phyloP scores from a whole-genome alignment of 306 rosid species.

The Dryas octopetala region DNA sequence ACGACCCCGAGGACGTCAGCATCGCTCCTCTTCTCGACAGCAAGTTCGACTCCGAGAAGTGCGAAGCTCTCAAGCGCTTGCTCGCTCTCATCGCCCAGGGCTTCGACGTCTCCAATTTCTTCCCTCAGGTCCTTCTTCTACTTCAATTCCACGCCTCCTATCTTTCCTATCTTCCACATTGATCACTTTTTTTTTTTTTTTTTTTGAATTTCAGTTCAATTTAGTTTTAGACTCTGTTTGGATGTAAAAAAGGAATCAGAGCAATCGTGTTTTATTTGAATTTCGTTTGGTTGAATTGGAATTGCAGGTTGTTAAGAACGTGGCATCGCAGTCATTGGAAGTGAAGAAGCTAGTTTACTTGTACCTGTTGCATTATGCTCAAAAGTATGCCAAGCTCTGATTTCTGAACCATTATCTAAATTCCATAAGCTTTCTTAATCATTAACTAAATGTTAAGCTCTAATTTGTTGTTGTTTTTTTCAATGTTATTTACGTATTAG shows the following conservation, averaged over 20 bases:
- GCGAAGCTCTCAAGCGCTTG: conserved; percentile 93
- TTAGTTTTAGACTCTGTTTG: not conserved
- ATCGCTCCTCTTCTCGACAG: conserved; percentile 85
- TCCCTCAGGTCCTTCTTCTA: conserved; percentile 66
- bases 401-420: not conserved
- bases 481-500: conserved; percentile 24
- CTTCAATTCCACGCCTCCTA: no score
- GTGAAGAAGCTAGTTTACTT: conserved; percentile 95
- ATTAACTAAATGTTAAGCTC: not conserved
- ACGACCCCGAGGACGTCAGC: conserved; percentile 90
- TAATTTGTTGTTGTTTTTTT: not conserved
- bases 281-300: conserved; percentile 22
- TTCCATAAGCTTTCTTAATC: not conserved
- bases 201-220: no score
- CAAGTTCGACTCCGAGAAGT: conserved; percentile 91
- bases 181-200: no score
- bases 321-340: conserved; percentile 84
- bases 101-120: conserved; percentile 85
- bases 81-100: conserved; percentile 99
- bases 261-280: not conserved
- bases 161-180: no score
- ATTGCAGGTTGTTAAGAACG: conserved; percentile 90
- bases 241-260: not conserved
- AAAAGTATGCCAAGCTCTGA: conserved; percentile 59
- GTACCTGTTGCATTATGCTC: conserved; percentile 95